Percentiles rank a stretch among this genome's conserved stretches.
These are phyloP conservation scores for Xanthoparmelia taractica DNA, from an alignment of 495 filamentous ascomycete genomes.

Conservation along the genomic window DNA sequence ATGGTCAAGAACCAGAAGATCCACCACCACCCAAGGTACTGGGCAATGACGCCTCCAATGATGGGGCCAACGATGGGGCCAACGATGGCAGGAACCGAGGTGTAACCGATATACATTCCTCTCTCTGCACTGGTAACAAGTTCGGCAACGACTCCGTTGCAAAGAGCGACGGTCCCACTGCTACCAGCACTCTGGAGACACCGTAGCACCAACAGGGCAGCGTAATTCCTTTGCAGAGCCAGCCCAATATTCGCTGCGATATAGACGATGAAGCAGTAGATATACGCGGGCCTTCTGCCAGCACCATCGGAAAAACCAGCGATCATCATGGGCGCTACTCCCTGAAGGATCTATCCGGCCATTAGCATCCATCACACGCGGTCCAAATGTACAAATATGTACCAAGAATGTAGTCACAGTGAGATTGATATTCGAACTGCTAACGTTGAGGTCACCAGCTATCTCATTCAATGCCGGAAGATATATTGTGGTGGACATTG, in stretches of 20 bases:
- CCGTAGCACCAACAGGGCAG: slow-evolving; percentile 35
- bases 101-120: slow-evolving; percentile 39
- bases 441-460: slow-evolving; percentile 35
- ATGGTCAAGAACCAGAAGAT: slow-evolving; percentile 47
- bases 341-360: slow-evolving; percentile 36
- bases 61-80: slow-evolving; percentile 41
- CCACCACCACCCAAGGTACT: slow-evolving; percentile 42
- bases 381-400: not conserved
- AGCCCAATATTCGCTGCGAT: slow-evolving; percentile 37
- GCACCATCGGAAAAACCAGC: slow-evolving; percentile 35
- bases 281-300: slow-evolving; percentile 37
- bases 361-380: not conserved
- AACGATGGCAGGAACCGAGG: slow-evolving; percentile 33
- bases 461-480: slow-evolving; percentile 42
- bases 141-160: slow-evolving; percentile 41
- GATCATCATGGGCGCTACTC: slow-evolving; percentile 39
- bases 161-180: slow-evolving; percentile 38
- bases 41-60: slow-evolving; percentile 39
- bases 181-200: slow-evolving; percentile 37
- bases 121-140: slow-evolving; percentile 40
- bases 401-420: slow-evolving; percentile 48
- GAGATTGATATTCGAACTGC: slow-evolving; percentile 38
- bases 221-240: slow-evolving; percentile 35
- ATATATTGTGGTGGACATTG: slow-evolving; percentile 43
- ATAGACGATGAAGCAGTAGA: slow-evolving; percentile 36